A percentile compares a stretch with the other conserved stretches of the same genome.
These are phyloP conservation scores for Carex kokanica DNA, from an alignment of 176 grass and related monocot genomes.

Conservation along the genomic window DNA sequence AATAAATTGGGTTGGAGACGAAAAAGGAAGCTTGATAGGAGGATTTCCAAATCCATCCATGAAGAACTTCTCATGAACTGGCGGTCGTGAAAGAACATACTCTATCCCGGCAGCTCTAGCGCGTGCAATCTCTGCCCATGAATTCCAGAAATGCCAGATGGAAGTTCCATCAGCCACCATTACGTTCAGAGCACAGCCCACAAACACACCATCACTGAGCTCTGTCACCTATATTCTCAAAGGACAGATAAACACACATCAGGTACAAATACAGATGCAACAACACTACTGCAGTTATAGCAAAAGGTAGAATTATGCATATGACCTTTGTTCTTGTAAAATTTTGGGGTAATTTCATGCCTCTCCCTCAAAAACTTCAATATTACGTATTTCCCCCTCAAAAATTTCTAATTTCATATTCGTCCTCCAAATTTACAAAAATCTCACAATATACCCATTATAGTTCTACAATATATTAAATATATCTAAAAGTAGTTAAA, in stretches of 20 bases:
- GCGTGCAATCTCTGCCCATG: conserved; percentile 48
- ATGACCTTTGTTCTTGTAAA: neutral
- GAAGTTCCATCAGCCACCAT: conserved; percentile 59
- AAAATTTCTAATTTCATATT: too few species aligned
- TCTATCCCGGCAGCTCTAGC: neutral
- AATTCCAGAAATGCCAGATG: conserved; percentile 53
- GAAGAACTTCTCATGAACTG: conserved; percentile 50
- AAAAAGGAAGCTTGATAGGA: conserved; percentile 41
- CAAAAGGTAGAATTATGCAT: neutral
- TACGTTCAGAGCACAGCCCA: conserved; percentile 52
- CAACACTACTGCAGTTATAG: neutral
- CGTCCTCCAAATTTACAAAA: too few species aligned
- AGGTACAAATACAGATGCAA: neutral
- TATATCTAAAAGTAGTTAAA: too few species aligned
- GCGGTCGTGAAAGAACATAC: neutral
- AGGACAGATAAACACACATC: neutral
- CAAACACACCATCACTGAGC: conserved; percentile 59
- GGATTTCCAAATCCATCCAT: conserved; percentile 9
- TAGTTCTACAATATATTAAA: too few species aligned
- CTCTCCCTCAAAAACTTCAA: too few species aligned
- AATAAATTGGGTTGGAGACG: conserved; percentile 19
- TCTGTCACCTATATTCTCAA: conserved; percentile 34
- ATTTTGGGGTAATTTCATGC: too few species aligned
- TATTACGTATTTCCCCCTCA: too few species aligned
- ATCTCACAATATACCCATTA: too few species aligned